phyloP scores from a whole-genome alignment of 2,329 filamentous ascomycete species.

The Phyllachora maydis region DNA sequence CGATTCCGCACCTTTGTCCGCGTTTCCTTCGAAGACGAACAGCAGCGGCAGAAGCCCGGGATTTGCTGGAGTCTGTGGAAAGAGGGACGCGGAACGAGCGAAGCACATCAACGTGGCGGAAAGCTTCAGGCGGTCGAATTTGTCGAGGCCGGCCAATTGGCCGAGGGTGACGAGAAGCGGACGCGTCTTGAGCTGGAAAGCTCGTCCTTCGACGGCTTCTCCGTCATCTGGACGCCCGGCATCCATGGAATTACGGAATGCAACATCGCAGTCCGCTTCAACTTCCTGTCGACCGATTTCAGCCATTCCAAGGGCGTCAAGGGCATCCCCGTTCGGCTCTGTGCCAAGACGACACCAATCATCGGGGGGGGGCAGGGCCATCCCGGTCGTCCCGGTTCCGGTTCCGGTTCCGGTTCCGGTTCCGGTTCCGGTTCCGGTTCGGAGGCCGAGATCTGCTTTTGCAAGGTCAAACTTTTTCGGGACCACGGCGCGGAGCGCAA shows the following conservation, averaged over 20 bases:
- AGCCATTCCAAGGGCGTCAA: slow-evolving; percentile 98
- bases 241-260: slow-evolving; percentile 52
- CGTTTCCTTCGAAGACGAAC: slow-evolving; percentile 93
- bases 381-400: too few species aligned
- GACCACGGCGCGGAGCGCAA: slow-evolving; percentile 93
- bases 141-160: slow-evolving; percentile 44
- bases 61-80: slow-evolving; percentile 77
- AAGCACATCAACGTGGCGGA: slow-evolving; percentile 82
- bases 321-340: slow-evolving; percentile 83
- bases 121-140: slow-evolving; percentile 91
- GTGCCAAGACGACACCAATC: slow-evolving; percentile 66
- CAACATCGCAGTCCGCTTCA: slow-evolving; percentile 81
- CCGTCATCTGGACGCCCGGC: slow-evolving; percentile 68
- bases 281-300: slow-evolving; percentile 96
- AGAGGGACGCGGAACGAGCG: slow-evolving; percentile 84
- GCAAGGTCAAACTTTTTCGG: slow-evolving; percentile 92
- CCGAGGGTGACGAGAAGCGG: slow-evolving; percentile 41
- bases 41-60: slow-evolving; percentile 57
- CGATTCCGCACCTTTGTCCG: slow-evolving; percentile 80
- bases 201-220: slow-evolving; percentile 85
- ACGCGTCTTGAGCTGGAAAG: slow-evolving; percentile 50
- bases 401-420: slow-evolving; percentile 26
- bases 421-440: slow-evolving; percentile 23
- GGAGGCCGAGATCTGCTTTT: slow-evolving; percentile 63
- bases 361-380: too few species aligned